Base-by-base conservation (phyloP, 129 eudicot genomes). In the Ambrosia artemisiifolia region DNA sequence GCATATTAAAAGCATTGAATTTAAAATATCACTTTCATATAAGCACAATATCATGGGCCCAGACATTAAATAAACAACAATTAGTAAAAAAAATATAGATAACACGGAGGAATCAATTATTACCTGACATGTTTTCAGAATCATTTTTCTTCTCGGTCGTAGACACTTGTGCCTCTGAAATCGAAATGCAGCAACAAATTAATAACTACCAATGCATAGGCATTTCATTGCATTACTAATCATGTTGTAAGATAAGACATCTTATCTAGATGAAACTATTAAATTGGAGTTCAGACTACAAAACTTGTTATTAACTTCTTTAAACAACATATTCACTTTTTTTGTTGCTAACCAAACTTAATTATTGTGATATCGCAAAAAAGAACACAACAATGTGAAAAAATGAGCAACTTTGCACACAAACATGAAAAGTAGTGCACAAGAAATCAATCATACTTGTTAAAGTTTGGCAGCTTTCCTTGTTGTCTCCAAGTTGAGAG, bases 81-180 rank as follows among this genome's bases (percentile, higher is more conserved):
- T 57, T 46, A 75, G 28, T 61, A 10, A 43, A 51, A 24, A 24
- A 44, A 9, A 9, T 2, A 51, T 48, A 12, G 14, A 48, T 17
- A 43, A 33, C 17, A 72, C 46, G 20, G 11, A 24, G 46, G 67
- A 42, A 19, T 60, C 69, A 47, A 72, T 60, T 35, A 72, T 69
- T 48, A 73, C 77, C 77, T 73, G 77, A 61, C 48, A 48, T 70
- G 62, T 73, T 48, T n/a, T 62, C 28, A 49, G 48, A 32, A 62
- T 62, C 70, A 13, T 11, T 17, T 46, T 61, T 61, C 61, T 62
- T 73, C 7, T 47, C 35, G 48, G 69, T 61, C 24, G 77, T 61
- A 73, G 77, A 61, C 70, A 73, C 62, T 73, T 73, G 70, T 19
- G 51, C 70, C 62, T 47, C 50, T 32, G 62, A 73, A 61, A 62